A percentile compares a stretch with the other conserved stretches of the same genome.
These are phyloP conservation scores for Carex scoparia DNA, from an alignment of 176 grass and related monocot species.

Conservation along the genomic window DNA sequence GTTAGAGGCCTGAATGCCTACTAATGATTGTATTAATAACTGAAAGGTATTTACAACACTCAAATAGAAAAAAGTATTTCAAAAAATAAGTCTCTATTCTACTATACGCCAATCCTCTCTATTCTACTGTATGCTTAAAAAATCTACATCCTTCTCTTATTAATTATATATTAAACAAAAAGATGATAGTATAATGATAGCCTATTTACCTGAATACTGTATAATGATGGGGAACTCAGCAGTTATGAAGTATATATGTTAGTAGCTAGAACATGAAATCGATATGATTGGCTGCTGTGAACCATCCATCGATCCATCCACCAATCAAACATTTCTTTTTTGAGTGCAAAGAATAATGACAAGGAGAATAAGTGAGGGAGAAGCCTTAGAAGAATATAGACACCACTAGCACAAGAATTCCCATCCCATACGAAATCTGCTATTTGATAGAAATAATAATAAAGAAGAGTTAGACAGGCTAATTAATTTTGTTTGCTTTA, in stretches of 20 bases:
- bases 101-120: too few relatives aligned
- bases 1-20: too few relatives aligned
- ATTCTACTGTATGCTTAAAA: too few relatives aligned
- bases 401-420: slow-evolving; percentile 53
- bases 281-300: slow-evolving; percentile 4
- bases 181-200: neutral
- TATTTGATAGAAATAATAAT: slow-evolving; percentile 14
- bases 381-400: slow-evolving; percentile 54
- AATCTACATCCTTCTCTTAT: neutral
- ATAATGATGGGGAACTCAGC: neutral
- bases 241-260: slow-evolving; percentile 16
- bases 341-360: slow-evolving; percentile 17
- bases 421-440: slow-evolving; percentile 45
- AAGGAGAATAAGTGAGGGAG: slow-evolving; percentile 38
- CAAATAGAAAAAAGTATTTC: too few relatives aligned
- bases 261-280: slow-evolving; percentile 25
- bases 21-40: too few relatives aligned
- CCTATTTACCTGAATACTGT: slow-evolving; percentile 22
- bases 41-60: too few relatives aligned
- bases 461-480: slow-evolving; percentile 7
- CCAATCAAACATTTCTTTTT: slow-evolving; percentile 3
- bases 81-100: too few relatives aligned
- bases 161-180: neutral
- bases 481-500: neutral
- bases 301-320: slow-evolving; percentile 1